Evolutionary conservation across 208 protist species (phyloP).

Genomic region (Leishmania amazonensis): DNA sequence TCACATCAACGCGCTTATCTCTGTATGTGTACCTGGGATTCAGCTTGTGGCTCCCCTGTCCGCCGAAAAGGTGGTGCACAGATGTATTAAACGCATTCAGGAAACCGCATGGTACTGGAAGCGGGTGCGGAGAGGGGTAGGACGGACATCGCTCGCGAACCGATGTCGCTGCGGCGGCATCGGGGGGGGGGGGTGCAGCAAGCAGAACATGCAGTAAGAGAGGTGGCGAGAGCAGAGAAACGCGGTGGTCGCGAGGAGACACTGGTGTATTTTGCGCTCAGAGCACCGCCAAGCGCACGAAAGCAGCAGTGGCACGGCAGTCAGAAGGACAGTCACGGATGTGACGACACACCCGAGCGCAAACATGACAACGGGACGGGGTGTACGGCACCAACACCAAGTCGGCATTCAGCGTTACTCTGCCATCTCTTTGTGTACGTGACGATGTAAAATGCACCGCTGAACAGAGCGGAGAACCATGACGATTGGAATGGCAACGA

Average conservation of each 20-base stretch:
- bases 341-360: neutral
- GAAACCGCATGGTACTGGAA: neutral
- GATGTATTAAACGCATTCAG: neutral
- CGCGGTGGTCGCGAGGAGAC: neutral
- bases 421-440: neutral
- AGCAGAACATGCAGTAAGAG: neutral
- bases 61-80: neutral
- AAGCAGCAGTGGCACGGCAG: neutral
- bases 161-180: neutral
- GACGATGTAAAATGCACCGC: neutral
- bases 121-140: neutral
- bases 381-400: neutral
- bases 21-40: neutral
- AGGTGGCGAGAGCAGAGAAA: neutral
- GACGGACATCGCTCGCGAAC: neutral
- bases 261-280: neutral
- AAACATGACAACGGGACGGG: neutral
- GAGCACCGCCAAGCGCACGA: too few species aligned
- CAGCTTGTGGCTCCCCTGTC: neutral
- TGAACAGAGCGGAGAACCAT: slow-evolving; percentile 12
- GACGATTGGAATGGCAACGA: slow-evolving; percentile 21
- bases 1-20: neutral
- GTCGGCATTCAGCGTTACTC: neutral
- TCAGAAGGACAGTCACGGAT: neutral
- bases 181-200: too few species aligned